Base-by-base conservation (phyloP, 2,329 filamentous ascomycete genomes). In the Sporothrix dimorphospora region DNA sequence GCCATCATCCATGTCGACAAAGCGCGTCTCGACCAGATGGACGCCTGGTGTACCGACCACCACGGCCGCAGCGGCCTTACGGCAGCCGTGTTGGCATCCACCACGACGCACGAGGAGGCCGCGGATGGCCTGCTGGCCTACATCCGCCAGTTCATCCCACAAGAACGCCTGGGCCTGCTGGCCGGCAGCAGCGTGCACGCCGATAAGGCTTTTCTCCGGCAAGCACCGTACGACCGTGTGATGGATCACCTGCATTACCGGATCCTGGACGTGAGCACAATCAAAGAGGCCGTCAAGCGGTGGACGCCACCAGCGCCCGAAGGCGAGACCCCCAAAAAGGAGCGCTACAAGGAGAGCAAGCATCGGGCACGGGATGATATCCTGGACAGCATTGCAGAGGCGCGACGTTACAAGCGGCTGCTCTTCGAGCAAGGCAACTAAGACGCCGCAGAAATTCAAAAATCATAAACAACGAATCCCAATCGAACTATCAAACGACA, bases 121-220 rank as follows among this genome's bases (percentile, higher is more conserved):
- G 92, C 94, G 7, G 83, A 87, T 7, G 87, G 85, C 16, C 85
- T 99, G 47, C 87, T 98, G 47, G 85, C 86, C 27, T 98, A 98
- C 81, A 91, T 99, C 77, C 87, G 90, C 77, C 86, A 84, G 74
- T 86, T 90, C 78, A 87, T 96, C 6, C 92, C 94, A 0, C 83
- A 90, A 73, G 84, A 85, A 9, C 85, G 89, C 65, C 87, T 82
- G 45, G 95, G 89, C 0, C 81, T 98, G 72, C 85, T 99, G 53
- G 94, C 96, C 0, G 96, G 96, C 1, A 99, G 97, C 82, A 96
- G 91, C 72, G 93, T 99, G 34, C 95, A 99, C 79, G 93, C 92
- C 3, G 96, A 99, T 81, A 89, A 90, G 77, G 89, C 89, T 1
- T 99, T 99, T 79, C 84, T 99, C 73, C 85, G 89, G 5, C 88